Conservation (phyloP, 768 basidiomycete genomes). For the Pisolithus orientalis region DNA sequence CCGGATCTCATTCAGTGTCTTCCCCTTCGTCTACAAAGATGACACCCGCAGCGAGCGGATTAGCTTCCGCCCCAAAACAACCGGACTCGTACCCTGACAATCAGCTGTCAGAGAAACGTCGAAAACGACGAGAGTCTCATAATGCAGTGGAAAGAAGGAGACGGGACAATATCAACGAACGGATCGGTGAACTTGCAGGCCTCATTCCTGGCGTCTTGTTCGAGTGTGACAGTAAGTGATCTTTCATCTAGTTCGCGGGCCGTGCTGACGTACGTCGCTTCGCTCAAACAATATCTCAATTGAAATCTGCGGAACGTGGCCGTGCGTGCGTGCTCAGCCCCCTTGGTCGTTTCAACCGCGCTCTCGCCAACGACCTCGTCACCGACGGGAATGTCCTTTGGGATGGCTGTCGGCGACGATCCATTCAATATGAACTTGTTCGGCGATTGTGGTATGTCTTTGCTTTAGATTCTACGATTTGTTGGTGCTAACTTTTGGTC, state of each 20-base stretch:
- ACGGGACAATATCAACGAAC: conserved; percentile 93
- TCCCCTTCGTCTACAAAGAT: not conserved
- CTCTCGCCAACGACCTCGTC: conserved; percentile 5
- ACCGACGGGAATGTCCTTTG: conserved; percentile 2
- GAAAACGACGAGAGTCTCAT: conserved; percentile 78
- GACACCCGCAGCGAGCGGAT: not conserved
- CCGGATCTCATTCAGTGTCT: conserved; percentile 1
- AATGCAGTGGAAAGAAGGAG: conserved; percentile 88
- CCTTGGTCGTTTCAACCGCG: conserved; percentile 10
- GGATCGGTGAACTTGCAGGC: conserved; percentile 84
- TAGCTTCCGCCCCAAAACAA: conserved; percentile 6
- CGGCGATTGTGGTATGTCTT: conserved; percentile 16
- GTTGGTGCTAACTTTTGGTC: not conserved
- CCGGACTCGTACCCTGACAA: conserved; percentile 14
- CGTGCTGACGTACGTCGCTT: not conserved
- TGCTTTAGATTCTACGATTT: not conserved
- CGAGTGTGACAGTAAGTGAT: conserved; percentile 42
- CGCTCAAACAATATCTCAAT: not conserved
- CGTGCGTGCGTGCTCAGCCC: conserved; percentile 3
- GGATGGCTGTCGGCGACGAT: conserved; percentile 14
- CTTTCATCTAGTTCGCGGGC: conserved; percentile 5
- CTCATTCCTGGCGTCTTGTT: conserved; percentile 84
- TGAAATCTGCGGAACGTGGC: not conserved
- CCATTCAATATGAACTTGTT: conserved; percentile 15
- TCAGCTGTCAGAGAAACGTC: conserved; percentile 72